Evolutionary conservation across 176 grass and related monocot genomes (phyloP).

Genomic region (Rhynchospora tenuis): DNA sequence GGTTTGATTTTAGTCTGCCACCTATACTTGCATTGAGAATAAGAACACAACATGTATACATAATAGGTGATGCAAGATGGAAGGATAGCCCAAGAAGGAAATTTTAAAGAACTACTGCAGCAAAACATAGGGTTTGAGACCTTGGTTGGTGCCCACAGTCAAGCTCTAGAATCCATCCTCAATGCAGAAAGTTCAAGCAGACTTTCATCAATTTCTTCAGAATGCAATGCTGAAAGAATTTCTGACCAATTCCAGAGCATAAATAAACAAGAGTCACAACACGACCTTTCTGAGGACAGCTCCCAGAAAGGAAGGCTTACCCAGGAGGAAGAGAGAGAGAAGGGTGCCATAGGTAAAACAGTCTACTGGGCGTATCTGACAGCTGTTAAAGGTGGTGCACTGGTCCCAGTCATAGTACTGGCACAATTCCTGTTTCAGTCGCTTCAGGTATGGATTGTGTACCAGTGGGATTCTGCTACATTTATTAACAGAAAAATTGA

Average conservation of each 20-base stretch:
- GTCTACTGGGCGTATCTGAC: slow-evolving; percentile 86
- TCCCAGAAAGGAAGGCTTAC: slow-evolving; percentile 70
- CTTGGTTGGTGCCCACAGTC: slow-evolving; percentile 86
- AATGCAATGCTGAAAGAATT: slow-evolving; percentile 38
- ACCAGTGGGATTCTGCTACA: neutral
- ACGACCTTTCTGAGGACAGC: slow-evolving; percentile 55
- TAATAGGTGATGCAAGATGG: slow-evolving; percentile 95
- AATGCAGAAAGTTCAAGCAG: slow-evolving; percentile 84
- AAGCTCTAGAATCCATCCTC: slow-evolving; percentile 79
- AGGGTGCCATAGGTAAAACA: slow-evolving; percentile 71
- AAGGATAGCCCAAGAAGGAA: slow-evolving; percentile 71
- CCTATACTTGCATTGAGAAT: neutral
- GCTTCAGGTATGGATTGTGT: slow-evolving; percentile 36
- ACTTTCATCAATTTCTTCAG: slow-evolving; percentile 26
- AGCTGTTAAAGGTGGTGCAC: slow-evolving; percentile 58
- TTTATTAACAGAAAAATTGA: neutral
- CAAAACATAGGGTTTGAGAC: slow-evolving; percentile 85
- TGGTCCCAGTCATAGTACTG: slow-evolving; percentile 58
- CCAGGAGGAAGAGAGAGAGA: slow-evolving; percentile 95
- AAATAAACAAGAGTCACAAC: slow-evolving; percentile 73
- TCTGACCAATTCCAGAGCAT: slow-evolving; percentile 54
- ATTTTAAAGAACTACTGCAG: slow-evolving; percentile 73
- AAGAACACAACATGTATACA: slow-evolving; percentile 27
- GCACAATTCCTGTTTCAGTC: slow-evolving; percentile 73
- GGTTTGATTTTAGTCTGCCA: neutral